Base-by-base conservation (phyloP, 345 rosid genomes). In the Eucalyptus curtisii region DNA sequence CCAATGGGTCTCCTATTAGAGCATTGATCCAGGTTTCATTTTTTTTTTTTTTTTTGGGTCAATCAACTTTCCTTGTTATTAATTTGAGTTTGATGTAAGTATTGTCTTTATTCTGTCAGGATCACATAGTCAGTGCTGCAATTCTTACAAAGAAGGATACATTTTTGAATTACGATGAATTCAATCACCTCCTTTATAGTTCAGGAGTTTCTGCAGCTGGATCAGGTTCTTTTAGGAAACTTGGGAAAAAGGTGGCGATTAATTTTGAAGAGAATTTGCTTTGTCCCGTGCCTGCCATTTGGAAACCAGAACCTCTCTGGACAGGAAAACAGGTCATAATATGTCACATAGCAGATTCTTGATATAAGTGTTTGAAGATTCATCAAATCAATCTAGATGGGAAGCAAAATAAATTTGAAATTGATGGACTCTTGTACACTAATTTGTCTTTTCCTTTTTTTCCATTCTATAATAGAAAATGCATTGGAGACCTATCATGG, bases 1-100 rank as follows among this genome's bases (percentile, higher is more conserved):
- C 99, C 48, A 96, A 94, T 92, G 99, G 98, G n/a, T 96, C 95
- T 84, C 99, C 99, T 87, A 92, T 98, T 87, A 93, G 99, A 92
- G 93, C 96, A 86, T 92, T 98, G 89, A 98, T 98, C 90, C 99
- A 98, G 99, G 99, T 98, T 40, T 12, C 84, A 92, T 85, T 88
- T 87, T 33, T 81, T 44, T 80, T 2, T 20, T 53, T 20, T 52
- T 19, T 6, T 50, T 50, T 52, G 57, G 13, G 47, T 52, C 68
- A 48, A 42, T 84, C 59, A 57, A 49, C 80, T 89, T 86, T 25
- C 84, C 45, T 37, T 53, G 44, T 59, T 49, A 12, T 22, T 48
- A 31, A n/a, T 37, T 22, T 49, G n/a, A 33, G 57, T 42, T 42
- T 44, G 19, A 52, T 55, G 44, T 85, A 55, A 55, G 37, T 57